phyloP scores from a whole-genome alignment of 2,329 filamentous ascomycete species.

The Clonostachys byssicola region DNA sequence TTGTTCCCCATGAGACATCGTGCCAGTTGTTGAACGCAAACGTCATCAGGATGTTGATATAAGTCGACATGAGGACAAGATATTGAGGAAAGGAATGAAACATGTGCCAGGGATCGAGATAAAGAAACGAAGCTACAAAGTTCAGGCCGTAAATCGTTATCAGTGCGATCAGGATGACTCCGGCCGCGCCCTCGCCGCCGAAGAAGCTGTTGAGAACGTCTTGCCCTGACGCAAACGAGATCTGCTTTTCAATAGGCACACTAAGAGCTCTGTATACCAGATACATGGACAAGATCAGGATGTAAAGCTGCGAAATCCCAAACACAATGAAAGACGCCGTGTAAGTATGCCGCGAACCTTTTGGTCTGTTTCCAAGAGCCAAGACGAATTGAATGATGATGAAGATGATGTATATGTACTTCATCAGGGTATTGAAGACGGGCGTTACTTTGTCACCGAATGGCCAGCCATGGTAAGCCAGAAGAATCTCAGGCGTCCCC shows the following conservation, averaged over 20 bases:
- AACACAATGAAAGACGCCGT: conserved; percentile 80
- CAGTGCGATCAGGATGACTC: conserved; percentile 85
- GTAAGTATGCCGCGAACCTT: conserved; percentile 85
- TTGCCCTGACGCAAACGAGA: conserved; percentile 54
- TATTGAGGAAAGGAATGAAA: conserved; percentile 91
- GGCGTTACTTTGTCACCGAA: conserved; percentile 79
- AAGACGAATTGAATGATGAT: conserved; percentile 87
- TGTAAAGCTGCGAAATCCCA: conserved; percentile 77
- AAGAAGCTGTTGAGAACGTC: conserved; percentile 76
- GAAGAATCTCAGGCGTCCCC: conserved; percentile 53
- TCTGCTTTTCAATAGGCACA: conserved; percentile 39
- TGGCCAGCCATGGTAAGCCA: conserved; percentile 64
- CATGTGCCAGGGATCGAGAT: conserved; percentile 97
- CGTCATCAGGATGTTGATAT: conserved; percentile 95
- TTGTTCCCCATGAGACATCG: conserved; percentile 96
- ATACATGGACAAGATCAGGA: conserved; percentile 78
- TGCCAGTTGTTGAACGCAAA: conserved; percentile 98
- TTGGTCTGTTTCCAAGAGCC: conserved; percentile 86
- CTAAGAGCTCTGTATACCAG: conserved; percentile 76
- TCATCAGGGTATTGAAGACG: conserved; percentile 78
- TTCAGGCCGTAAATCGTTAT: conserved; percentile 89
- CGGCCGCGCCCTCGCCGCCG: conserved; percentile 61
- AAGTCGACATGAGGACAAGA: conserved; percentile 81
- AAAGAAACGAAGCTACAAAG: conserved; percentile 89
- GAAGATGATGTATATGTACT: conserved; percentile 84